Conservation (phyloP, 2,329 filamentous ascomycete species). For the Anthostomella pinea region DNA sequence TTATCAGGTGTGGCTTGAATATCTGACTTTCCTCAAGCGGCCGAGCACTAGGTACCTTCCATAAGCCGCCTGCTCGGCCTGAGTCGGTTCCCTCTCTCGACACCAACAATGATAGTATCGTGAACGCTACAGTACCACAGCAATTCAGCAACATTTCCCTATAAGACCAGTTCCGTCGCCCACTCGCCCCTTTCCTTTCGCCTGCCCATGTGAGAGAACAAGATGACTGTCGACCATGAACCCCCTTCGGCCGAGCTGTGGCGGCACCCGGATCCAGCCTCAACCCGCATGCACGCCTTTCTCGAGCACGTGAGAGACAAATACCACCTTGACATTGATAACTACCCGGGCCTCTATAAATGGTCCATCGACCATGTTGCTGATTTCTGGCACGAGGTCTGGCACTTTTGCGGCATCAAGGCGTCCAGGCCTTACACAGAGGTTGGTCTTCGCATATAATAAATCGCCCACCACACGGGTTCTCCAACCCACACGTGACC, state of each 20-base stretch:
- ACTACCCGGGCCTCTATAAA: slow-evolving; percentile 72
- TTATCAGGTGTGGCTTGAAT: no score
- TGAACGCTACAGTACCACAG: no score
- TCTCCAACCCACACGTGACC: no score
- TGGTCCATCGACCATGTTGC: slow-evolving; percentile 81
- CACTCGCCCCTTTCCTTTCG: neutral
- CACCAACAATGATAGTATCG: no score
- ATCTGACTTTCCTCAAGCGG: no score
- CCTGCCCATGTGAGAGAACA: neutral
- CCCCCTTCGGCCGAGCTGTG: slow-evolving; percentile 55
- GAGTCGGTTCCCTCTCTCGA: no score
- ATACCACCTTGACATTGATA: slow-evolving; percentile 58
- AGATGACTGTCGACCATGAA: slow-evolving; percentile 23
- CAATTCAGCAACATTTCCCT: no score
- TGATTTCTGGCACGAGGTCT: slow-evolving; percentile 81
- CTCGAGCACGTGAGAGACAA: slow-evolving; percentile 66
- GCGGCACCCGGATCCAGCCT: slow-evolving; percentile 64
- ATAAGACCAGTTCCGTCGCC: no score
- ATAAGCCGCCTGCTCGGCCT: no score
- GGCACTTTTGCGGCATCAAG: slow-evolving; percentile 76
- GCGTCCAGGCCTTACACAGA: slow-evolving; percentile 61
- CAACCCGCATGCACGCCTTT: slow-evolving; percentile 71
- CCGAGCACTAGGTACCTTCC: no score
- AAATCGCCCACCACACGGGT: no score
- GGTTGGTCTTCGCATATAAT: slow-evolving; percentile 41